These are phyloP conservation scores for Pinus taeda DNA, from an alignment of 75 land plant species.

Conservation along the genomic window DNA sequence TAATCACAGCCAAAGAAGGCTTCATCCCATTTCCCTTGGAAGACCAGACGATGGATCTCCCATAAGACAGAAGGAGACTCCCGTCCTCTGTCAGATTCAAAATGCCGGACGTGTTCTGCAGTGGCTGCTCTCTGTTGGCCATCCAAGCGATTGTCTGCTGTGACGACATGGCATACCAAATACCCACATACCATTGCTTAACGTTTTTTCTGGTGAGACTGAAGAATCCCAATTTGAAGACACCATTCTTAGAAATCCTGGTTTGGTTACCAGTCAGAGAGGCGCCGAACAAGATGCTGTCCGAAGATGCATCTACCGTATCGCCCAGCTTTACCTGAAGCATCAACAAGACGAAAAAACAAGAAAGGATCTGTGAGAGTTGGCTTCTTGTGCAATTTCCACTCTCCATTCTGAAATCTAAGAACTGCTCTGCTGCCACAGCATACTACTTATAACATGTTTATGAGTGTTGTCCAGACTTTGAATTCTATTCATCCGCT, in stretches of 20 bases:
- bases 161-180: conserved; percentile 7
- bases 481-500: no score
- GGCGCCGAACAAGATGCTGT: not conserved
- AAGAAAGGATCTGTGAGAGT: no score
- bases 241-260: not conserved
- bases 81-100: not conserved
- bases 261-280: conserved; percentile 5
- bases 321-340: not conserved
- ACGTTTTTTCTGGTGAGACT: not conserved
- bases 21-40: not conserved
- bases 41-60: not conserved
- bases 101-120: not conserved
- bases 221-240: conserved; percentile 19
- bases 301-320: not conserved
- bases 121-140: conserved; percentile 9
- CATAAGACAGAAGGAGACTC: not conserved
- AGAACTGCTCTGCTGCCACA: no score
- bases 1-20: not conserved
- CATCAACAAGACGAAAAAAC: not conserved
- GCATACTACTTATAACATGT: no score
- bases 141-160: conserved; percentile 8
- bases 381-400: no score
- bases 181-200: conserved; percentile 17
- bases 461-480: no score
- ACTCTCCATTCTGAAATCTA: no score